phyloP scores from a whole-genome alignment of 768 basidiomycete species.

The Porphyrellus cyaneotinctus region DNA sequence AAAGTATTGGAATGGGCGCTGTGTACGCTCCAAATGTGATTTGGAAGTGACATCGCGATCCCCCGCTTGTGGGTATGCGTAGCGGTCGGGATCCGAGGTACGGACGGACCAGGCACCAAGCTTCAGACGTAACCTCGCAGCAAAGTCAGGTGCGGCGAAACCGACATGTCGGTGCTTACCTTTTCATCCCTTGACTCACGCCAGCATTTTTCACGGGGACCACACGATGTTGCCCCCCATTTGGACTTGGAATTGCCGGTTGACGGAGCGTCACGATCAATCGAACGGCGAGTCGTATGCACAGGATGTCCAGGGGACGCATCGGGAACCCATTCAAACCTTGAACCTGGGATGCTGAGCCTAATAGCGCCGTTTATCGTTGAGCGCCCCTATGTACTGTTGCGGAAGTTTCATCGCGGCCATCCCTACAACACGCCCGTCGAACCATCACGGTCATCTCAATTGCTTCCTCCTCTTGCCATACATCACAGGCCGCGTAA shows the following conservation, averaged over 20 bases:
- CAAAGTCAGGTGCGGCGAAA: constrained; percentile 1
- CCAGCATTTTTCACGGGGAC: constrained; percentile 4
- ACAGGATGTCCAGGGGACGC: constrained; percentile 10
- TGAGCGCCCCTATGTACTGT: constrained; percentile 8
- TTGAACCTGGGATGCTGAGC: constrained; percentile 10
- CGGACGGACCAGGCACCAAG: constrained; percentile 9
- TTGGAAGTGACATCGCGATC: constrained; percentile 5
- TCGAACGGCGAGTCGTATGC: constrained; percentile 2
- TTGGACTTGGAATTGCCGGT: constrained; percentile 13
- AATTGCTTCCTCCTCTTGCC: constrained; percentile 8
- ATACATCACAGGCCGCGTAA: constrained; percentile 8
- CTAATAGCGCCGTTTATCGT: constrained; percentile 10
- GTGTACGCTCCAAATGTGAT: not conserved
- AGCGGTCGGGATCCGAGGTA: constrained; percentile 17
- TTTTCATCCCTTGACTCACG: constrained; percentile 8
- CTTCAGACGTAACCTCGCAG: constrained; percentile 12
- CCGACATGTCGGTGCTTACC: not conserved
- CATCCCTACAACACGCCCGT: constrained; percentile 17
- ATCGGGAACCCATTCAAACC: constrained; percentile 11
- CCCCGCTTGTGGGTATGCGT: constrained; percentile 5
- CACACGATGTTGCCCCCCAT: constrained; percentile 9
- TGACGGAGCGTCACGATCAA: constrained; percentile 2
- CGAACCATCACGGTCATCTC: constrained; percentile 13
- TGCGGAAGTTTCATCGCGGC: constrained; percentile 5
- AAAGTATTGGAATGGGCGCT: not conserved